These are phyloP conservation scores for Brassica carinata DNA, from an alignment of 345 rosid genomes.

Conservation along the genomic window DNA sequence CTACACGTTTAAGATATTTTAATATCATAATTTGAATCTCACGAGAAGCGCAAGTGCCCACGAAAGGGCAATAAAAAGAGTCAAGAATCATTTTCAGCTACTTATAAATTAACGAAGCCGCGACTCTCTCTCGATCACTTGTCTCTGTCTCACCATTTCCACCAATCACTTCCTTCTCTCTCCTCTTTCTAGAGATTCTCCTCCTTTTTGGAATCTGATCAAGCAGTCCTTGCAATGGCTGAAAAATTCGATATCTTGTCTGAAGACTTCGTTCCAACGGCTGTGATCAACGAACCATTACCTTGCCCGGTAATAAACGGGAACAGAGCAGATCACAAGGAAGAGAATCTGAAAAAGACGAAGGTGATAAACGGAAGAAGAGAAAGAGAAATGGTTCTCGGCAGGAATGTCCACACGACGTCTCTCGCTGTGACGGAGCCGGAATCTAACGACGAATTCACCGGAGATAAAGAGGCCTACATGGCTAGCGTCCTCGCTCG, in stretches of 20 bases:
- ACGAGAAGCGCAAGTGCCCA: not conserved
- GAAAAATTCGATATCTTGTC: not conserved
- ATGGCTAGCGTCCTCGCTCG: not conserved
- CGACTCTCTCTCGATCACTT: not conserved
- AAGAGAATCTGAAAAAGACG: not conserved
- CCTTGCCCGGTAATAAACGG: not conserved
- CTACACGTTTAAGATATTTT: not conserved
- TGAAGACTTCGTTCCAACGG: not conserved
- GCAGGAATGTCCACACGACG: not conserved
- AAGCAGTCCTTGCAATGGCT: not conserved
- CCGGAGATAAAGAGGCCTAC: not conserved
- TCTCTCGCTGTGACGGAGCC: not conserved
- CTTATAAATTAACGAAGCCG: not conserved
- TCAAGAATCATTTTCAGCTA: not conserved
- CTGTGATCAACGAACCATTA: not conserved
- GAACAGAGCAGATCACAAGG: not conserved
- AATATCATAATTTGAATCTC: not conserved
- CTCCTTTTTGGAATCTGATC: not conserved
- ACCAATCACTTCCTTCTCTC: not conserved
- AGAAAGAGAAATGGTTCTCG: not conserved
- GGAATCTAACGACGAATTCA: not conserved
- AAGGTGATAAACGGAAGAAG: not conserved
- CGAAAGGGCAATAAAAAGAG: not conserved
- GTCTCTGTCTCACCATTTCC: not conserved
- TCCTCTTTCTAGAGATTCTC: not conserved